Conservation (phyloP, 1,284 basidiomycete genomes). For the Wolfiporia cocos region DNA sequence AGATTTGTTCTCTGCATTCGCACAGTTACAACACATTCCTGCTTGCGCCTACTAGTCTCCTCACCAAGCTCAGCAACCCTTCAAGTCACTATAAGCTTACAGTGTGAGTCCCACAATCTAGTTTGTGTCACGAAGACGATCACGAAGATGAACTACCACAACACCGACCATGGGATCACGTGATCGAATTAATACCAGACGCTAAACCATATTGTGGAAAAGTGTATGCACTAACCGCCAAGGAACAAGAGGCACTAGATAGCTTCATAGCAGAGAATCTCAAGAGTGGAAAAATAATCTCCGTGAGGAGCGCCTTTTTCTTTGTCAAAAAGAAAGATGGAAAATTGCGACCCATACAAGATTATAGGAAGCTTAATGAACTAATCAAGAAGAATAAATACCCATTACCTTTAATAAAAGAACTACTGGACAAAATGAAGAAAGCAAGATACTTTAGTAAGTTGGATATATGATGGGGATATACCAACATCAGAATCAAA, state of each 20-base stretch:
- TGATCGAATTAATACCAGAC: slow-evolving; percentile 3
- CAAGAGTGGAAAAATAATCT: background rate
- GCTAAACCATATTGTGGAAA: slow-evolving; percentile 1
- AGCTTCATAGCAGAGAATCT: slow-evolving; percentile 1
- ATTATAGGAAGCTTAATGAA: slow-evolving; percentile 15
- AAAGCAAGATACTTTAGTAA: slow-evolving; percentile 6
- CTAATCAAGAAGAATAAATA: slow-evolving; percentile 7
- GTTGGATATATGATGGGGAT: slow-evolving; percentile 8
- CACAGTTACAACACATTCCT: no score
- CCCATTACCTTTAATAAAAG: slow-evolving; percentile 4
- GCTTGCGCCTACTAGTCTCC: no score
- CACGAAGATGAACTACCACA: no score
- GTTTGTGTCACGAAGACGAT: no score
- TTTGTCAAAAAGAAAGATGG: slow-evolving; percentile 5
- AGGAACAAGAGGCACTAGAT: slow-evolving; percentile 1
- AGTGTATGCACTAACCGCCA: slow-evolving; percentile 3
- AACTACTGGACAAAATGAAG: slow-evolving; percentile 5
- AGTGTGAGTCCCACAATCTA: no score
- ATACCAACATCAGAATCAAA: slow-evolving; percentile 12
- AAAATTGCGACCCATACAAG: background rate
- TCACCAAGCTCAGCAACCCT: no score
- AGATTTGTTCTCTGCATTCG: no score
- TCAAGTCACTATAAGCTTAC: no score
- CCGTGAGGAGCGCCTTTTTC: slow-evolving; percentile 1
- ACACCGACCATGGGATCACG: slow-evolving; percentile 7